Evolutionary conservation across 441 rosid species (phyloP), one percentile per base, ranked within the genome.

Genomic region (Aleurites moluccanus): DNA sequence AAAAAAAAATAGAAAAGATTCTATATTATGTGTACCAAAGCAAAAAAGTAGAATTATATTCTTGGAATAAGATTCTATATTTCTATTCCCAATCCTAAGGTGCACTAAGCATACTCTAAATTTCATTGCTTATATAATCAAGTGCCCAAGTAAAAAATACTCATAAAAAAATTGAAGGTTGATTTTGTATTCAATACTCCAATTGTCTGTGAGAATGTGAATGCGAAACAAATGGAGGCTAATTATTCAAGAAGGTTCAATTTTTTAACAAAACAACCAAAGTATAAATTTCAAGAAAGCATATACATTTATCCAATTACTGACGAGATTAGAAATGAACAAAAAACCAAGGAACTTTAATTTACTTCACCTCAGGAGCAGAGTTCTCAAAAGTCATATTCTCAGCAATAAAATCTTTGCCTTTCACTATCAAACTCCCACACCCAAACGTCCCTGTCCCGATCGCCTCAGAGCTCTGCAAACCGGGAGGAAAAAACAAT

Each of bases 361-460:
- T 16, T 16, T 14, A 64, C n/a, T 15, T 47, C 79, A 96, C 97
- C 91, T 90, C 82, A 72, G 99, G 97, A 80, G 97, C 60, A 76
- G 96, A 91, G 77, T 96, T 96, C 86, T 96, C 97, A 73, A 96
- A 93, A 8, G 99, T 93, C 85, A 96, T 78, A 83, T 93, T 96
- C 87, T 96, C 98, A 50, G 98, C 98, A 74, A 93, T 87, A 76
- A 93, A 92, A 75, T 93, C 98, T 77, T 91, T 93, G 52, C 98
- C 99, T 84, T 92, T 98, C 55, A 96, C 91, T 16, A 93, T 96
- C 79, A 84, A 88, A 85, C 81, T 88, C 47, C 99, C 98, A 75
- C 98, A 93, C 0, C 98, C 98, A 78, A 93, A 96, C 21, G 99
- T 96, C 62, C 98, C 97, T 15, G 93, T 92, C 60, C 99, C 98